A percentile compares a stretch with the other conserved stretches of the same genome.
Conservation (phyloP, 768 basidiomycete genomes). For the Aureoboletus auriporus region DNA sequence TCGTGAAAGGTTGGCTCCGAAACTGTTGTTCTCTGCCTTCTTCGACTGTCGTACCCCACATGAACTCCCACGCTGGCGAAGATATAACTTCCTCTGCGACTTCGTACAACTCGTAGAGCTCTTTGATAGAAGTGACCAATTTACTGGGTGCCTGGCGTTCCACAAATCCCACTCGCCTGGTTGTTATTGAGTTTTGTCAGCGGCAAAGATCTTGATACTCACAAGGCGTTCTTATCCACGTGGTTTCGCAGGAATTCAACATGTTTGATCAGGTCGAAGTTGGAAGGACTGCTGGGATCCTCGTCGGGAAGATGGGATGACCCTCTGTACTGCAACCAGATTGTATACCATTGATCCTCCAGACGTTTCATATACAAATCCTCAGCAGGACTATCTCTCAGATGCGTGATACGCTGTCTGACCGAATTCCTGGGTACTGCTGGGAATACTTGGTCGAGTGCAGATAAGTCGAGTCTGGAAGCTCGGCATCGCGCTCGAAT, state of each 20-base stretch:
- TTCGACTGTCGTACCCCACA: slow-evolving; percentile 70
- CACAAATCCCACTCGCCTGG: slow-evolving; percentile 61
- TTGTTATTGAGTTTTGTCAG: slow-evolving; percentile 10
- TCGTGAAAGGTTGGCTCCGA: slow-evolving; percentile 52
- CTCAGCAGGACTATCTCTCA: slow-evolving; percentile 59
- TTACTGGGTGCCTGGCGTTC: slow-evolving; percentile 35
- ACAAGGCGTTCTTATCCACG: slow-evolving; percentile 87
- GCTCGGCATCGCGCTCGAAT: slow-evolving; percentile 73
- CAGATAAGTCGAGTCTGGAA: slow-evolving; percentile 63
- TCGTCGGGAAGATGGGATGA: slow-evolving; percentile 67
- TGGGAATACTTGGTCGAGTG: slow-evolving; percentile 77
- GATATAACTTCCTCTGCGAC: slow-evolving; percentile 41
- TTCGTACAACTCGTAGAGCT: slow-evolving; percentile 45
- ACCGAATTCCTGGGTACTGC: slow-evolving; percentile 70
- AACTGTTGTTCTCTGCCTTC: slow-evolving; percentile 72
- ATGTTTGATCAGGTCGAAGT: slow-evolving; percentile 82
- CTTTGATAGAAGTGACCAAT: slow-evolving; percentile 43
- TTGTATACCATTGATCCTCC: slow-evolving; percentile 75
- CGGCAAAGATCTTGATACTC: slow-evolving; percentile 31
- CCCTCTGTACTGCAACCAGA: slow-evolving; percentile 73
- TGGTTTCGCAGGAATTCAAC: slow-evolving; percentile 75
- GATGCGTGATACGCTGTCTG: slow-evolving; percentile 59
- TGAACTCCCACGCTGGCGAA: slow-evolving; percentile 61
- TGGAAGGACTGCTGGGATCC: slow-evolving; percentile 57
- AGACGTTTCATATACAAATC: slow-evolving; percentile 75